Percentiles rank a stretch among this genome's conserved stretches.
These are phyloP conservation scores for Debaryomycetaceae sp. DNA, from an alignment of 1,139 yeast species.

Conservation along the genomic window DNA sequence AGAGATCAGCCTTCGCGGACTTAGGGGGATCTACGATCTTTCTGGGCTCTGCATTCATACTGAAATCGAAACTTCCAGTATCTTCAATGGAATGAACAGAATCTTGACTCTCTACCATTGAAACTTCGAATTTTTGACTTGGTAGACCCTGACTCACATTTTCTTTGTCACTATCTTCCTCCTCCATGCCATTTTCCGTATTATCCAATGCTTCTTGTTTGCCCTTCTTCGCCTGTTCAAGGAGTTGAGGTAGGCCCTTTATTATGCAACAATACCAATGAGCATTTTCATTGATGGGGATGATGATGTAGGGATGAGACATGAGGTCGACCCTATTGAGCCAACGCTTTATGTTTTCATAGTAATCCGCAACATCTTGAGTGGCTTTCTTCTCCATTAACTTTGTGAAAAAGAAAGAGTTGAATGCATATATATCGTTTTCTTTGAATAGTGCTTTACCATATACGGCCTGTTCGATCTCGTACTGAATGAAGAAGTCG, in stretches of 20 bases:
- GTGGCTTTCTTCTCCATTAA: conserved; percentile 33
- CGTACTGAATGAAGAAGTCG: conserved; percentile 66
- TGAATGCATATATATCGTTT: conserved; percentile 57
- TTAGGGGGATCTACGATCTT: conserved; percentile 1
- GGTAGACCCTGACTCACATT: not conserved
- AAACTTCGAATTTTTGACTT: not conserved
- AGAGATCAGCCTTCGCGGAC: conserved; percentile 44
- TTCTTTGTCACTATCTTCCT: not conserved
- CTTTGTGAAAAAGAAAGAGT: conserved; percentile 80
- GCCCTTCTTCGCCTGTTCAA: conserved; percentile 10
- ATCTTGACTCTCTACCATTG: not conserved
- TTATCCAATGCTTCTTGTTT: not conserved
- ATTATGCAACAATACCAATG: conserved; percentile 92
- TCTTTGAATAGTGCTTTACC: conserved; percentile 14
- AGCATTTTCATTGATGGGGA: conserved; percentile 76
- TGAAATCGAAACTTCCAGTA: not conserved
- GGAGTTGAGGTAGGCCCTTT: conserved; percentile 39
- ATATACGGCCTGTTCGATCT: conserved; percentile 39
- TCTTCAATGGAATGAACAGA: not conserved
- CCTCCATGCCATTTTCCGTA: not conserved
- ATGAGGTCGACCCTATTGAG: conserved; percentile 65
- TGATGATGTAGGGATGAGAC: conserved; percentile 56
- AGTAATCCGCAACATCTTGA: conserved; percentile 33
- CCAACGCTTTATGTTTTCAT: conserved; percentile 75
- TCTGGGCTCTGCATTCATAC: not conserved